Conservation (phyloP, 2,329 filamentous ascomycete genomes). For the Aspergillus sp. region DNA sequence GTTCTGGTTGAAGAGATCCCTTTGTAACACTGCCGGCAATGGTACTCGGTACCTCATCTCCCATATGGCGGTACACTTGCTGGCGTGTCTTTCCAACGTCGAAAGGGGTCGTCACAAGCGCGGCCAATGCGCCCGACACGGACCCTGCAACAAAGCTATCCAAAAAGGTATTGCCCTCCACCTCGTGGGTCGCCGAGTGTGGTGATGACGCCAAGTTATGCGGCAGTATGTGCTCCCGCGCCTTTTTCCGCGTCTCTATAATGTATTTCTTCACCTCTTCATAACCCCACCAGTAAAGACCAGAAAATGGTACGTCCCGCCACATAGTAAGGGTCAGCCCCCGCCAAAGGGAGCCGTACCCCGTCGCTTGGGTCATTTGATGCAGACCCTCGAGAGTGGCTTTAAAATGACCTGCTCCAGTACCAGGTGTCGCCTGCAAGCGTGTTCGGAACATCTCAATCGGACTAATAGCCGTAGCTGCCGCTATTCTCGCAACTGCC, state of each 20-base stretch:
- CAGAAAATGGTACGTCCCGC: conserved; percentile 96
- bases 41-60: conserved; percentile 34
- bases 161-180: conserved; percentile 73
- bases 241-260: conserved; percentile 64
- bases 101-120: conserved; percentile 88
- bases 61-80: conserved; percentile 71
- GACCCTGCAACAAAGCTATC: conserved; percentile 91
- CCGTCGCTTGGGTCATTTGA: conserved; percentile 74
- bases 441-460: conserved; percentile 93
- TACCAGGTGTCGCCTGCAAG: conserved; percentile 72
- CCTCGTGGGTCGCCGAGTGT: conserved; percentile 60
- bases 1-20: conserved; percentile 59
- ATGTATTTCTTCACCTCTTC: conserved; percentile 75
- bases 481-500: conserved; percentile 71
- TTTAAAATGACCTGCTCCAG: conserved; percentile 66
- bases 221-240: conserved; percentile 20
- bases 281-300: conserved; percentile 97
- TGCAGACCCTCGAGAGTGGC: conserved; percentile 74
- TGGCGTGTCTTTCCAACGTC: conserved; percentile 96
- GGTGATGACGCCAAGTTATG: conserved; percentile 10
- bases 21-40: conserved; percentile 14
- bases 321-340: conserved; percentile 88
- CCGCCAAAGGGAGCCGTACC: conserved; percentile 83
- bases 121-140: conserved; percentile 77
- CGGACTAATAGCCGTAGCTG: conserved; percentile 80